Conservation (phyloP, 768 basidiomycete species). For the Mycena latifolia region DNA sequence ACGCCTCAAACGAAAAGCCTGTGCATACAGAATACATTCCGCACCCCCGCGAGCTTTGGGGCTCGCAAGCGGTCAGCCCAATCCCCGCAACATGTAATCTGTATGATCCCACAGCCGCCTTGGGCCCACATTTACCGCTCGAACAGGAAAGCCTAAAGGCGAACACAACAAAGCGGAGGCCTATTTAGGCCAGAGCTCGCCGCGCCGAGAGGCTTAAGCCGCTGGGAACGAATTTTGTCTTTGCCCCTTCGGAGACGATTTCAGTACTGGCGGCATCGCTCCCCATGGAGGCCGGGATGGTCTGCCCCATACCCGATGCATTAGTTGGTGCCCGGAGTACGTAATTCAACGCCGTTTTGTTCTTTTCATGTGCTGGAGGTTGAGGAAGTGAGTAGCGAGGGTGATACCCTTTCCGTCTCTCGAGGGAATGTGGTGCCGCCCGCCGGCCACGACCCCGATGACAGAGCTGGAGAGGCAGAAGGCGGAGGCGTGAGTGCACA, state of each 20-base stretch:
- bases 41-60: no score
- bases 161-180: no score
- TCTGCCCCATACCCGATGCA: constrained; percentile 10
- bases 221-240: no score
- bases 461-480: not conserved
- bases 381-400: constrained; percentile 16
- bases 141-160: no score
- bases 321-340: constrained; percentile 2
- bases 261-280: no score
- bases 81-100: not conserved
- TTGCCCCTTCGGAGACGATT: no score
- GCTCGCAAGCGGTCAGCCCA: no score
- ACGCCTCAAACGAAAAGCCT: no score
- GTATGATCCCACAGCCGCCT: not conserved
- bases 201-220: no score
- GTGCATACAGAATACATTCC: no score
- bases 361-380: constrained; percentile 8
- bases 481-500: constrained; percentile 11
- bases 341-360: not conserved
- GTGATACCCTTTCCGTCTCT: constrained; percentile 10
- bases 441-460: no score
- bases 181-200: no score
- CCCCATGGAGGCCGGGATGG: constrained; percentile 1
- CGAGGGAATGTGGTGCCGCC: constrained; percentile 10
- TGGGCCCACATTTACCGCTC: constrained; percentile 9